Base-by-base conservation (phyloP, 2,329 filamentous ascomycete species). In the Emergomyces orientalis region DNA sequence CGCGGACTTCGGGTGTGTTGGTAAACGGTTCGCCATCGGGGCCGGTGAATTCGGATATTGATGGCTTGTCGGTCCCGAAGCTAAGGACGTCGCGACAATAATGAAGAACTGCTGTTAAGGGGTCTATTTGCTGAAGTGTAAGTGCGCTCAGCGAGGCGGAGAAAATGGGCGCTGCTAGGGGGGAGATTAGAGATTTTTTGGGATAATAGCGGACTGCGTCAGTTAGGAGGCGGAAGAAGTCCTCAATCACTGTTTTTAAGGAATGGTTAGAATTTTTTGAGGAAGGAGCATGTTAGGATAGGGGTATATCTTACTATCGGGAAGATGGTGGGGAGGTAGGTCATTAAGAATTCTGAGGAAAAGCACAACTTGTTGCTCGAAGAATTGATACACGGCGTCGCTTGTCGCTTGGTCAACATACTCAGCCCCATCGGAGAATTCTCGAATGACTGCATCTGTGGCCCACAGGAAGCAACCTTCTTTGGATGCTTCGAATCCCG, bases 391-490 rank as follows among this genome's bases (percentile, higher is more conserved):
- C 62, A 99, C 95, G 67, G 89, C 89, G 62, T 91, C 86, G 19
- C 89, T 90, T 6, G 91, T 95, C n/a, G 84, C 80, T 59, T 87
- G 83, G 62, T 93, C 88, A 25, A 97, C 89, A 65, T 89, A 86
- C 69, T 96, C 91, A 51, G 89, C 86, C 51, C 93, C 91, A 69
- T 96, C 90, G 0, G 91, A 94, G 72, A 97, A 99, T 74, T 99
- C 94, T 64, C 94, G 88, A 37, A 99, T 84, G 66, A 99, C 95
- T 9, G 93, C 91, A 67, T 92, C 90, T 1, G 93, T 97, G 1
- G 94, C 93, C 94, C 94, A 99, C n/a, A 99, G 81, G 82, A 99
- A 99, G 74, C 93, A 97, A 14, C 94, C 94, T 76, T 99, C 93
- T 65, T 87, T 85, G 13, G 93, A 97, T 22, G 84, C 83, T 62